Base-by-base conservation (phyloP, 148 eudicot genomes). In the Fallopia convolvulus region DNA sequence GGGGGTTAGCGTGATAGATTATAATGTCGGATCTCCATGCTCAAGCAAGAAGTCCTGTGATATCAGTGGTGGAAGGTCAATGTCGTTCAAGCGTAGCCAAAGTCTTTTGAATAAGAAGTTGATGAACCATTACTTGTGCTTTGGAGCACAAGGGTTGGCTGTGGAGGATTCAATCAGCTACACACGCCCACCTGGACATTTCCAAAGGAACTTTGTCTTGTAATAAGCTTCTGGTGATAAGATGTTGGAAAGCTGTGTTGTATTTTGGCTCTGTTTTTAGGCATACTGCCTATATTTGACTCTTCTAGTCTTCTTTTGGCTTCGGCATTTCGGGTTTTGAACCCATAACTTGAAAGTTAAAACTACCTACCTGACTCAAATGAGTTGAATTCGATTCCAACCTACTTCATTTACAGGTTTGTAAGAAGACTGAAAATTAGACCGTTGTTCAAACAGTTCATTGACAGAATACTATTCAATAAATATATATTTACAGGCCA, bases 41-140 rank as follows among this genome's bases (percentile, higher is more conserved):
- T 53, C 60, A 53, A 53, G 21, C 21, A 3, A 17, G 8, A 53
- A 6, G 56, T 14, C 56, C n/a, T 14, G 56, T 8, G 10, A 21
- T 63, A 36, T 15, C 13, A 50, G 56, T 15, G 79, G 56, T 14
- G 56, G 56, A 18, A 52, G n/a, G n/a, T 52, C 56, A 14, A 52
- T 18, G n/a, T 17, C 56, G 8, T 52, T 52, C n/a, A 52, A 5
- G n/a, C 17, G n/a, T 52, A 18, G n/a, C 6, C 20, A 18, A 55
- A n/a, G 8, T 18, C 26, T 20, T 21, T 60, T 23, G 13, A 60
- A 60, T 65, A 82, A 74, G 83, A 80, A 77, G 80, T 77, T 80
- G 80, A 76, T 84, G 81, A 87, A 84, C 81, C 86, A 88, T 26
- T 82, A 78, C 50, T 78, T 94, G 50, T 91, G 97, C 79, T 94